Percentiles rank a stretch among this genome's conserved stretches.
Evolutionary conservation across 1,284 basidiomycete genomes (phyloP).

Genomic region (Apiotrichum veenhuisii): DNA sequence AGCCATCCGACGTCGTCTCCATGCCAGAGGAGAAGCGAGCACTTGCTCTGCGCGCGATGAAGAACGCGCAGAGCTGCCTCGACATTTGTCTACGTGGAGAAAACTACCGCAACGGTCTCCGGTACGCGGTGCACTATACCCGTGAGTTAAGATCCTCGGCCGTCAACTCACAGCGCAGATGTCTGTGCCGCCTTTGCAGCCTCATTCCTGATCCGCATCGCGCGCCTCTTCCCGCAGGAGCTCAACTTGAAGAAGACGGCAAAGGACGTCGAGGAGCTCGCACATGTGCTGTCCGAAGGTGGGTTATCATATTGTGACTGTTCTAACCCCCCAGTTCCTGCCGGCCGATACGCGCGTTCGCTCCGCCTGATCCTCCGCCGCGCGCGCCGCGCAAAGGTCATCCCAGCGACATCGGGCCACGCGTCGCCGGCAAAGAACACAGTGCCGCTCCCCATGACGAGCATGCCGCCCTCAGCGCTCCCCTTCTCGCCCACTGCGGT

Average conservation of each 20-base stretch:
- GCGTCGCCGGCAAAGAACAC: slow-evolving; percentile 33
- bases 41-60: slow-evolving; percentile 48
- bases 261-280: slow-evolving; percentile 71
- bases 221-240: slow-evolving; percentile 79
- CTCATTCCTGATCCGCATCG: slow-evolving; percentile 77
- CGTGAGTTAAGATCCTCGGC: slow-evolving; percentile 49
- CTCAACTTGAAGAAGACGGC: slow-evolving; percentile 72
- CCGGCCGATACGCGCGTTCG: slow-evolving; percentile 81
- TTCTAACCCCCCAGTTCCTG: slow-evolving; percentile 61
- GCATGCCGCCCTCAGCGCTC: not conserved
- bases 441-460: slow-evolving; percentile 22
- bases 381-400: slow-evolving; percentile 63
- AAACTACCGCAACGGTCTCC: slow-evolving; percentile 77
- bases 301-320: slow-evolving; percentile 18
- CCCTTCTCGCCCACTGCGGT: not conserved
- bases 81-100: slow-evolving; percentile 47
- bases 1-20: slow-evolving; percentile 43
- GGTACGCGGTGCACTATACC: slow-evolving; percentile 59
- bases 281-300: slow-evolving; percentile 71
- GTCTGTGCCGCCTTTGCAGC: slow-evolving; percentile 88
- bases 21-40: slow-evolving; percentile 48
- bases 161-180: slow-evolving; percentile 58
- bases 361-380: slow-evolving; percentile 80
- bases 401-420: slow-evolving; percentile 48
- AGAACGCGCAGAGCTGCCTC: slow-evolving; percentile 48